Conservation (phyloP, 768 basidiomycete species). For the Suillus lakei region DNA sequence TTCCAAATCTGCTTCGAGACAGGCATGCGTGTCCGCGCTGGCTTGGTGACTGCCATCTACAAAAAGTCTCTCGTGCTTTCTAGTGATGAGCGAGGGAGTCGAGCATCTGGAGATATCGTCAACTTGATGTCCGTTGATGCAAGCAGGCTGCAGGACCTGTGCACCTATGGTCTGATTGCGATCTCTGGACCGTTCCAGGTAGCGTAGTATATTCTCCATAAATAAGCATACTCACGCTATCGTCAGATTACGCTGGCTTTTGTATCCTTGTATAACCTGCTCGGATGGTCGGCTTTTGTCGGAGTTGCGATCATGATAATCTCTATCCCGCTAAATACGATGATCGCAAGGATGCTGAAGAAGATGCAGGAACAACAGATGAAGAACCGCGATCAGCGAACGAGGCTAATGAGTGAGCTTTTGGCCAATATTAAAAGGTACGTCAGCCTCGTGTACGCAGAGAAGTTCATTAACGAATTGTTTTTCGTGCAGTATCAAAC, state of each 20-base stretch:
- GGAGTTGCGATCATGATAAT: conserved; percentile 90
- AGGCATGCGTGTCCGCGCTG: conserved; percentile 93
- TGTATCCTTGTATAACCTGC: conserved; percentile 83
- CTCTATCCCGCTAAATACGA: conserved; percentile 75
- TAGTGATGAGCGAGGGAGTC: conserved; percentile 74
- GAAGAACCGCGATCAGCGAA: conserved; percentile 89
- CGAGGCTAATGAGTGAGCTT: conserved; percentile 91
- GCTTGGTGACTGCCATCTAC: conserved; percentile 86
- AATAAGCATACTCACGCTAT: background rate
- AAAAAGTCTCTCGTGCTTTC: conserved; percentile 85
- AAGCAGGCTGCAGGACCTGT: conserved; percentile 77
- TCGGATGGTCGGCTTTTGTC: conserved; percentile 91
- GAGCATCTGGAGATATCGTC: conserved; percentile 90
- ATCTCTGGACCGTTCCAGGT: conserved; percentile 88
- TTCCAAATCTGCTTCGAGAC: conserved; percentile 85
- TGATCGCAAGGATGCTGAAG: conserved; percentile 73
- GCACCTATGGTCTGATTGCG: conserved; percentile 81
- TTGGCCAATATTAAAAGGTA: conserved; percentile 88
- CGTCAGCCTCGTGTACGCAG: background rate
- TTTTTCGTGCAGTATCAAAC: conserved; percentile 65
- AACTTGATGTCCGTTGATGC: conserved; percentile 93
- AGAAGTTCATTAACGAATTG: background rate
- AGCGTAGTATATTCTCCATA: conserved; percentile 20
- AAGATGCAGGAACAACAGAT: conserved; percentile 87
- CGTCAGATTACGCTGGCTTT: conserved; percentile 84